Evolutionary conservation across 1,139 yeast species (phyloP), one percentile per base, ranked within the genome.

Genomic region (Debaryomycetaceae sp.): DNA sequence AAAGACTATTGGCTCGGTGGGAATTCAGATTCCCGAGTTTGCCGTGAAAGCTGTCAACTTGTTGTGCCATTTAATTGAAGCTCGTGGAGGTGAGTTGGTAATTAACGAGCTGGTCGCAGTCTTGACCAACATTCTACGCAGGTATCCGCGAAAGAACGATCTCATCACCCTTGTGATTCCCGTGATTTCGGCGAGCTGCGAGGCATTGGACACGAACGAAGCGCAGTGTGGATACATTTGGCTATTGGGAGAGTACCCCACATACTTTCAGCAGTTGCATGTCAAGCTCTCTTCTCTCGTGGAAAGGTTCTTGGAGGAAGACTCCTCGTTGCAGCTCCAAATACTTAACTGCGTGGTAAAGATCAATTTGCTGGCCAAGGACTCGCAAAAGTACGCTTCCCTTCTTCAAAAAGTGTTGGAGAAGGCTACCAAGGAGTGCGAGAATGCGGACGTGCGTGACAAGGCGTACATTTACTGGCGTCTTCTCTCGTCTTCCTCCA

Each of bases 391-490:
- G 21, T 56, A 48, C 34, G 51, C 67, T 10, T 62, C 59, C 13
- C 52, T 76, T 20, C 67, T 90, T 38, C 95, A 87, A 51, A 66
- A 64, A 27, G 68, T 83, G 4, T 64, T 90, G 39, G 85, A 81
- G 41, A 60, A 74, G 32, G 85, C 94, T 10, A 85, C 95, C 2
- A 74, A 76, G 33, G 74, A 77, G 34, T 71, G 86, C 34, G 93
- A 85, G 42, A 86, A 86, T 50, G 81, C 95, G 2, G 98, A 90
- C 52, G 82, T 90, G 24, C 72, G 97, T 45, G 98, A 90, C 54
- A 75, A 90, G 55, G 96, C 96, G 1, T 90, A 78, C 54, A 71
- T 90, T 30, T 90, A 86, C 55, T 90, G 97, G 97, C 75, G 98
- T 49, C 62, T 92, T 34, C 62, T 90, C 34, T 83, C 95, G 0